Evolutionary conservation across 768 basidiomycete species (phyloP).

Genomic region (Suillus weaverae): DNA sequence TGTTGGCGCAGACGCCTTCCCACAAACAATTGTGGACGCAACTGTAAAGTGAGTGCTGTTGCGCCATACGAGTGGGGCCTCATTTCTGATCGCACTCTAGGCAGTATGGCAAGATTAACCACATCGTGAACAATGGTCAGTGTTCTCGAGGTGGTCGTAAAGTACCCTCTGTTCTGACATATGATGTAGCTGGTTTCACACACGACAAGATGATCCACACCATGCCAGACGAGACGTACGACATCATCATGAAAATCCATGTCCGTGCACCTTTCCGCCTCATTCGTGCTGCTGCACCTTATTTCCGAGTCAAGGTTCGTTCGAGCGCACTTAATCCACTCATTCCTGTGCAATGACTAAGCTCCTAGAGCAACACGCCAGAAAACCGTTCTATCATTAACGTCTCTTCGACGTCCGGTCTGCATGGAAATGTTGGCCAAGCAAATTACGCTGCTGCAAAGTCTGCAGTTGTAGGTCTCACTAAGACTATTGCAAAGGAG

Average conservation of each 20-base stretch:
- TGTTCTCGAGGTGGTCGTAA: neutral
- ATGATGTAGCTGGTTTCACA: constrained; percentile 62
- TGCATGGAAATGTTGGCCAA: constrained; percentile 88
- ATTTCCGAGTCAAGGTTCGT: constrained; percentile 73
- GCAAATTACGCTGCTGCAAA: constrained; percentile 82
- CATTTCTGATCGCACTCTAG: neutral
- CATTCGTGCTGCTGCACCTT: constrained; percentile 79
- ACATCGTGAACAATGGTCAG: constrained; percentile 79
- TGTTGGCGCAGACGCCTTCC: constrained; percentile 82
- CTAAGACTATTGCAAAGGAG: constrained; percentile 86
- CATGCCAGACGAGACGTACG: constrained; percentile 78
- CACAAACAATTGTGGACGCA: constrained; percentile 72
- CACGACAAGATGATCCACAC: constrained; percentile 89
- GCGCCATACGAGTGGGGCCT: neutral
- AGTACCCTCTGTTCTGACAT: neutral
- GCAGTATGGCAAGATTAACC: constrained; percentile 84
- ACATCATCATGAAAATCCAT: constrained; percentile 82
- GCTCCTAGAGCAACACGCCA: constrained; percentile 47
- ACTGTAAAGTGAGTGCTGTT: constrained; percentile 63
- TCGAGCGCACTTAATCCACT: neutral
- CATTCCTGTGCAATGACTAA: neutral
- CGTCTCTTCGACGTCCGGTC: constrained; percentile 78
- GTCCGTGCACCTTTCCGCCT: constrained; percentile 86
- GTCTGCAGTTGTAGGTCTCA: constrained; percentile 73
- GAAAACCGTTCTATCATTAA: constrained; percentile 79